phyloP scores from a whole-genome alignment of 306 rosid genomes.

The Sophora flavescens region DNA sequence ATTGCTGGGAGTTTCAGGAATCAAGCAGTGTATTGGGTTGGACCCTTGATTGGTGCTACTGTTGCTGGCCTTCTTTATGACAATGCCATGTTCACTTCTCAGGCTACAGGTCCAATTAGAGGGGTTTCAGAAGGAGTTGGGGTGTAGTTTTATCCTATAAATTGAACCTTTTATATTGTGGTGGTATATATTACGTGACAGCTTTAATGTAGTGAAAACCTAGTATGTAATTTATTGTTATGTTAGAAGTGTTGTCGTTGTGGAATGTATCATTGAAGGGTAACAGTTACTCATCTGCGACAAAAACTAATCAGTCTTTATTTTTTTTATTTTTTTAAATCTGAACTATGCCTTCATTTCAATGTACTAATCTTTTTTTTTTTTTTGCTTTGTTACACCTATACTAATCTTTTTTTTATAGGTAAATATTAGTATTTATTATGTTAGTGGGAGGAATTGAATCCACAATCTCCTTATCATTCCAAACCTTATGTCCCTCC shows the following conservation, averaged over 20 bases:
- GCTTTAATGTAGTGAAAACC: background rate
- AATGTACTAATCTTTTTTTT: too few relatives aligned
- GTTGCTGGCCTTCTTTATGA: constrained; percentile 82
- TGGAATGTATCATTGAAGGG: background rate
- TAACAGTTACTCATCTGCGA: too few relatives aligned
- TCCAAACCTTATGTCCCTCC: too few relatives aligned
- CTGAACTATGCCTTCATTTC: too few relatives aligned
- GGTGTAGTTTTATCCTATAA: constrained; percentile 47
- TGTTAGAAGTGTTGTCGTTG: background rate
- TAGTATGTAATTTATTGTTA: constrained; percentile 8
- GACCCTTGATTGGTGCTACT: constrained; percentile 86
- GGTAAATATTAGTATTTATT: too few relatives aligned
- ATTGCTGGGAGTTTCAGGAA: constrained; percentile 78
- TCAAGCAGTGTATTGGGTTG: constrained; percentile 88
- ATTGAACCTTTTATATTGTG: background rate
- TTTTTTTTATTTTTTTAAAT: too few relatives aligned
- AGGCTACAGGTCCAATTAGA: constrained; percentile 44
- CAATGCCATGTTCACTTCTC: constrained; percentile 60
- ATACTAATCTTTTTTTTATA: too few relatives aligned
- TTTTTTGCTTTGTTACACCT: too few relatives aligned
- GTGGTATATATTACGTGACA: background rate
- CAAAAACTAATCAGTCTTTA: too few relatives aligned
- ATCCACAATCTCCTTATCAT: too few relatives aligned
- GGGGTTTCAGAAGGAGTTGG: constrained; percentile 49
- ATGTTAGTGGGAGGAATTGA: too few relatives aligned